A percentile compares a stretch with the other conserved stretches of the same genome.
phyloP scores from a whole-genome alignment of 73 alveolate genomes.

The Diophrys sp. region DNA sequence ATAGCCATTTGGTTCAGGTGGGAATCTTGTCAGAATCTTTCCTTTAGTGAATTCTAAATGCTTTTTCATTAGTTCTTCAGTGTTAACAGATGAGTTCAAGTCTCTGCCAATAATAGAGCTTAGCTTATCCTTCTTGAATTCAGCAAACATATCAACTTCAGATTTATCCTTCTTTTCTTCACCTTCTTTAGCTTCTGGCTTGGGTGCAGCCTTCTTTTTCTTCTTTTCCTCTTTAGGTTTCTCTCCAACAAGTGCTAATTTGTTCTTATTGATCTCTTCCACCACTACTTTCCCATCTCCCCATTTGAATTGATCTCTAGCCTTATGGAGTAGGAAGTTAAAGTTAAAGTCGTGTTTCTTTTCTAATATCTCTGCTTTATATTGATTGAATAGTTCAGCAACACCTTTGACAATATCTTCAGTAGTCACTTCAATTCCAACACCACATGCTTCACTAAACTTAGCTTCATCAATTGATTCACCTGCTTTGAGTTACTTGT shows the following conservation, averaged over 20 bases:
- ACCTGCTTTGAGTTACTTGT: constrained; percentile 63
- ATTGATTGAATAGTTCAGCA: constrained; percentile 58
- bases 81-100: constrained; percentile 68
- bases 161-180: constrained; percentile 56
- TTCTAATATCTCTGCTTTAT: constrained; percentile 63
- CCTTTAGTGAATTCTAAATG: constrained; percentile 82
- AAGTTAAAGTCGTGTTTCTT: constrained; percentile 69
- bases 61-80: constrained; percentile 83
- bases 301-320: constrained; percentile 73
- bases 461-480: constrained; percentile 69
- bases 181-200: constrained; percentile 43
- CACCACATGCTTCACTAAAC: constrained; percentile 80
- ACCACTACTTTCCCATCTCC: constrained; percentile 78
- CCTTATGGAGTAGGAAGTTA: constrained; percentile 63
- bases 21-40: constrained; percentile 97
- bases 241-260: constrained; percentile 72
- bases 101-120: constrained; percentile 89
- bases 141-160: constrained; percentile 36
- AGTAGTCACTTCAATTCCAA: constrained; percentile 76
- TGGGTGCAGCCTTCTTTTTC: constrained; percentile 52
- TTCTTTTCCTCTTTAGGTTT: constrained; percentile 70
- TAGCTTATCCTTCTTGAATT: constrained; percentile 55
- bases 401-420: constrained; percentile 74
- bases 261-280: constrained; percentile 72
- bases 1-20: constrained; percentile 99